These are phyloP conservation scores for Massarina eburnea DNA, from an alignment of 2,329 filamentous ascomycete genomes.

Conservation along the genomic window DNA sequence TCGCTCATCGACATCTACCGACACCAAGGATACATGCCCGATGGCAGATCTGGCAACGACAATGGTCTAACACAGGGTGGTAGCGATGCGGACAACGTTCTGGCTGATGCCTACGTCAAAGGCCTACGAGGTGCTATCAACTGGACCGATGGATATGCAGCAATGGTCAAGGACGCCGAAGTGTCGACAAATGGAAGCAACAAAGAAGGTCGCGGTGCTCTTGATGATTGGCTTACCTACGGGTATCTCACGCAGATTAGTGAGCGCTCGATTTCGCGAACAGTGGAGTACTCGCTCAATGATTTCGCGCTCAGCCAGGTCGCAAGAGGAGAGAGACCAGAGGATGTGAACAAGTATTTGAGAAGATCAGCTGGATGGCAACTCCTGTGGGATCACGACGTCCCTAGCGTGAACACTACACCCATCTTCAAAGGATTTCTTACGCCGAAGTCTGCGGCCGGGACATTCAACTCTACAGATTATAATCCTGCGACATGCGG, in stretches of 20 bases:
- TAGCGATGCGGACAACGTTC: conserved; percentile 70
- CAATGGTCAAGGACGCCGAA: conserved; percentile 69
- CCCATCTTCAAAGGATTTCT: conserved; percentile 21
- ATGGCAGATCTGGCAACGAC: conserved; percentile 66
- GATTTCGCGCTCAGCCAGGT: conserved; percentile 44
- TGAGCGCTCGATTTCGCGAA: conserved; percentile 37
- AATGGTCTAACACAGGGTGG: conserved; percentile 71
- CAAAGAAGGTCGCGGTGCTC: conserved; percentile 67
- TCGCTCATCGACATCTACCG: conserved; percentile 69
- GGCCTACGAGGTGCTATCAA: conserved; percentile 53
- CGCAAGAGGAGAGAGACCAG: conserved; percentile 38
- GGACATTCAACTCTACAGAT: conserved; percentile 17
- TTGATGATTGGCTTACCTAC: conserved; percentile 66
- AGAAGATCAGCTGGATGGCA: conserved; percentile 34
- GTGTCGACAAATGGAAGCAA: conserved; percentile 58
- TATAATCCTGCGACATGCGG: conserved; percentile 44
- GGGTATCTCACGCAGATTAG: conserved; percentile 57
- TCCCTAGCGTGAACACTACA: conserved; percentile 23
- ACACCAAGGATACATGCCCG: conserved; percentile 64
- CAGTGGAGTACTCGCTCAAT: conserved; percentile 44
- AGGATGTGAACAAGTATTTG: conserved; percentile 41
- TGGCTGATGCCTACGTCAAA: conserved; percentile 37
- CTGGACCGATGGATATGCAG: conserved; percentile 52
- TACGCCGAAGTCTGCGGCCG: conserved; percentile 19
- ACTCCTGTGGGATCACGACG: conserved; percentile 16